Evolutionary conservation across 192 early-diverging fungal species (phyloP).

Genomic region (Tieghemiomyces parasiticus): DNA sequence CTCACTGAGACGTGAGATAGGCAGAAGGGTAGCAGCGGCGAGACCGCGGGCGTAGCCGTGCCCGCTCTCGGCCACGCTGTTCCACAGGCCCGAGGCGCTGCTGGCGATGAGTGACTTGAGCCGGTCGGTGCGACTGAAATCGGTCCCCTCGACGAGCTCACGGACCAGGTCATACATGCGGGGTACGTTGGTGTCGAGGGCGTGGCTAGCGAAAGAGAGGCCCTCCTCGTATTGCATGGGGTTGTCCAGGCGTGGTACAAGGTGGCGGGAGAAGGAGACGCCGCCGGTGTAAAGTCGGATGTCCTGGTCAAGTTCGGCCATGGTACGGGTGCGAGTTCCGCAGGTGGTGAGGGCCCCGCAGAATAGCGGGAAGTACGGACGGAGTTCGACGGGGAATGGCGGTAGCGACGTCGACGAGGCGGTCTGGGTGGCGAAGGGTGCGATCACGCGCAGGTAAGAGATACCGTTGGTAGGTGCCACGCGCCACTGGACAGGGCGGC

Average conservation of each 20-base stretch:
- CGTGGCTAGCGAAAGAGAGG: constrained; percentile 42
- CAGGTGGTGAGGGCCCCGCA: constrained; percentile 45
- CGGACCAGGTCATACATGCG: constrained; percentile 56
- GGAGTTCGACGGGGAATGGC: constrained; percentile 47
- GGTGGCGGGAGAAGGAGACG: constrained; percentile 46
- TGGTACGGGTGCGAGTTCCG: constrained; percentile 43
- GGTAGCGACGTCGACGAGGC: constrained; percentile 20
- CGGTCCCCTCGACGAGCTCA: constrained; percentile 53
- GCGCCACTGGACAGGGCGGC: constrained; percentile 55
- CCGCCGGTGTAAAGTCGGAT: constrained; percentile 78
- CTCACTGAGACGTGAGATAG: constrained; percentile 32
- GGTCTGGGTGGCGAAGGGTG: constrained; percentile 44
- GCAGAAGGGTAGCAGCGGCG: constrained; percentile 43
- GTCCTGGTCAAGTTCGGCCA: constrained; percentile 76
- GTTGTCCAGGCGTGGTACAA: constrained; percentile 47
- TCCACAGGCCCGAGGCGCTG: constrained; percentile 55
- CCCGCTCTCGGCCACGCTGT: constrained; percentile 66
- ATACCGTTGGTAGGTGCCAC: constrained; percentile 78
- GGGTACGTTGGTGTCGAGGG: constrained; percentile 56
- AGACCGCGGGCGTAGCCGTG: constrained; percentile 67
- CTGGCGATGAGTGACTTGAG: constrained; percentile 60
- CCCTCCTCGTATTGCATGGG: constrained; percentile 48
- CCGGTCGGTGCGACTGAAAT: constrained; percentile 53
- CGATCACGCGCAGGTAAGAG: constrained; percentile 69
- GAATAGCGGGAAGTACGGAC: constrained; percentile 64